A percentile compares a stretch with the other conserved stretches of the same genome.
phyloP scores from a whole-genome alignment of 805 yeast genomes.

The Saturnispora diversa region DNA sequence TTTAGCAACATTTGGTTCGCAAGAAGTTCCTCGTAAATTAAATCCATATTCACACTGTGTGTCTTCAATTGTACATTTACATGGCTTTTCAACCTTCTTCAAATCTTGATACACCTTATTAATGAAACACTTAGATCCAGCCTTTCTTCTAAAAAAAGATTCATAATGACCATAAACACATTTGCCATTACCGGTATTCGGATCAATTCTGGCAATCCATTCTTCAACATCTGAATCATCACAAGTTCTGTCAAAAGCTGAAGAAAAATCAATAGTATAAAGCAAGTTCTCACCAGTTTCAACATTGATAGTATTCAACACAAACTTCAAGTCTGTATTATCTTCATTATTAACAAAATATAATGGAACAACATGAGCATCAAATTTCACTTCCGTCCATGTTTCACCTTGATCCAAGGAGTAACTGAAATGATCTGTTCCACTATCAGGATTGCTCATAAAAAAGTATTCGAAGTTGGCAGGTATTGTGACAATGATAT shows the following conservation, averaged over 20 bases:
- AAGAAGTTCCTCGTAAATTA: slow-evolving; percentile 32
- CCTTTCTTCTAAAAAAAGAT: slow-evolving; percentile 55
- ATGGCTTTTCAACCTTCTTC: slow-evolving; percentile 41
- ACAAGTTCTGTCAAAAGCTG: slow-evolving; percentile 43
- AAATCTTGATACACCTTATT: slow-evolving; percentile 40
- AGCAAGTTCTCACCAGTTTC: slow-evolving; percentile 18
- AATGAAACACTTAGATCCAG: slow-evolving; percentile 56
- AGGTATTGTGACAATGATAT: slow-evolving; percentile 58
- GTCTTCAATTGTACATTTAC: slow-evolving; percentile 59
- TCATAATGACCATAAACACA: slow-evolving; percentile 69
- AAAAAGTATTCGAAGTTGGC: slow-evolving; percentile 16
- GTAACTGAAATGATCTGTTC: slow-evolving; percentile 30
- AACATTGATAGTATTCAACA: slow-evolving; percentile 41
- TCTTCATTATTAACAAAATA: slow-evolving; percentile 45
- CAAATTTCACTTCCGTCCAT: slow-evolving; percentile 50
- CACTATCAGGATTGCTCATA: slow-evolving; percentile 28
- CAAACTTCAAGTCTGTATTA: slow-evolving; percentile 56
- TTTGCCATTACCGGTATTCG: slow-evolving; percentile 27
- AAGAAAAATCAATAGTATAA: slow-evolving; percentile 45
- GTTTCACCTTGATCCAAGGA: slow-evolving; percentile 68
- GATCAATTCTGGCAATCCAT: slow-evolving; percentile 44
- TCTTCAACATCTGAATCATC: slow-evolving; percentile 52
- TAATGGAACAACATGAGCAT: slow-evolving; percentile 24
- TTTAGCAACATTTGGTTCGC: slow-evolving; percentile 32
- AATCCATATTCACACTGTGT: slow-evolving; percentile 63